Conservation (phyloP, 306 rosid species). For the Castanea crenata region DNA sequence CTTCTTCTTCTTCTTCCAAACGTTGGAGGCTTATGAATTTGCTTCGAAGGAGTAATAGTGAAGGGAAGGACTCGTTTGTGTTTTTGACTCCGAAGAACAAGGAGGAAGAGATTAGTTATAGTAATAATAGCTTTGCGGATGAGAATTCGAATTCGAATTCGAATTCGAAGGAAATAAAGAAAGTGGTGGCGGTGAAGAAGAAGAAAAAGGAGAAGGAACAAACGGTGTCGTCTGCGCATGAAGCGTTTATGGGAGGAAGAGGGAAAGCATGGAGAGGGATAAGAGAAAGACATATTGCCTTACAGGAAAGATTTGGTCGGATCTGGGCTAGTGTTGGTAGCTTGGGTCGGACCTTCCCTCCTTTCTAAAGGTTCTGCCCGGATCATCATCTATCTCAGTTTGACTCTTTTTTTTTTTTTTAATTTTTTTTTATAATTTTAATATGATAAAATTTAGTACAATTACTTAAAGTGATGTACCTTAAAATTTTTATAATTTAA, state of each 20-base stretch:
- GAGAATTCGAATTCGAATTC: conserved; percentile 10
- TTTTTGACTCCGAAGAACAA: conserved; percentile 46
- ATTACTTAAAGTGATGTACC: too few species aligned
- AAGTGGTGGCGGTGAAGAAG: neutral
- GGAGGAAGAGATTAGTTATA: conserved; percentile 3
- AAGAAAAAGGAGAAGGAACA: conserved; percentile 6
- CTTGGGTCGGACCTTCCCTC: conserved; percentile 46
- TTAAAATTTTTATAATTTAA: too few species aligned
- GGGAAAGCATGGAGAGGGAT: conserved; percentile 35
- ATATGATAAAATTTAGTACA: too few species aligned
- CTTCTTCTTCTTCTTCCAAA: conserved; percentile 35
- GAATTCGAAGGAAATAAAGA: conserved; percentile 1
- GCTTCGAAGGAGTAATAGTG: conserved; percentile 71
- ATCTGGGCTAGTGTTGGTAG: conserved; percentile 37
- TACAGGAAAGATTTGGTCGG: conserved; percentile 69
- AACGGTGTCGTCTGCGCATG: conserved; percentile 47
- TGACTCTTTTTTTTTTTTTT: neutral
- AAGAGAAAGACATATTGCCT: conserved; percentile 67
- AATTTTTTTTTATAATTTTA: too few species aligned
- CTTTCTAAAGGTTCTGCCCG: neutral
- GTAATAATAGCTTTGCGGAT: neutral
- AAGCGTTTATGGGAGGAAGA: conserved; percentile 53
- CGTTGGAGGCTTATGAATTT: conserved; percentile 69
- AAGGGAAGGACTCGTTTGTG: conserved; percentile 56
- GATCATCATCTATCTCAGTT: neutral